phyloP scores from a whole-genome alignment of 805 yeast genomes.

The Millerago galiae region DNA sequence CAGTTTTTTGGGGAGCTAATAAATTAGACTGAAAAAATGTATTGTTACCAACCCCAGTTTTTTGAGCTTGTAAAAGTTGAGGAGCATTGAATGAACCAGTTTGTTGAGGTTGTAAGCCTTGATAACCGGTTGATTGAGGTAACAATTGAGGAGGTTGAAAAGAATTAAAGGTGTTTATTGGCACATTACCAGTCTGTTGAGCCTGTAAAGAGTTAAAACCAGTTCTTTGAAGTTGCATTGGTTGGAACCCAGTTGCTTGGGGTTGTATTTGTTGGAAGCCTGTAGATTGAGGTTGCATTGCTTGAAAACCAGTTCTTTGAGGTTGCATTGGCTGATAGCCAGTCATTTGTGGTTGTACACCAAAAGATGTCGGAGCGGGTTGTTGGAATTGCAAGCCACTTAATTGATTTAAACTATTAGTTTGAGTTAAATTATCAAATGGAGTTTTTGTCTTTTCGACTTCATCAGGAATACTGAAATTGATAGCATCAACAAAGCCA shows the following conservation, averaged over 20 bases:
- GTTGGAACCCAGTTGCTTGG: slow-evolving; percentile 27
- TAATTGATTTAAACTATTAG: slow-evolving; percentile 26
- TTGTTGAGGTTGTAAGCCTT: slow-evolving; percentile 23
- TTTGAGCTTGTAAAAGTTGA: slow-evolving; percentile 51
- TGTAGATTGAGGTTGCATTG: slow-evolving; percentile 27
- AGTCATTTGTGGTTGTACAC: slow-evolving; percentile 27
- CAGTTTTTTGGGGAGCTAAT: slow-evolving; percentile 24
- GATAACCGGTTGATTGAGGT: slow-evolving; percentile 32
- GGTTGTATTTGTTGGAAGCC: slow-evolving; percentile 27
- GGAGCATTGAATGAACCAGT: slow-evolving; percentile 25
- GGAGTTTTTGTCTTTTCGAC: slow-evolving; percentile 29
- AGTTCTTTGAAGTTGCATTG: slow-evolving; percentile 24
- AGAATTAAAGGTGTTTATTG: slow-evolving; percentile 26
- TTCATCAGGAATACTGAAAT: slow-evolving; percentile 64
- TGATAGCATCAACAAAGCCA: slow-evolving; percentile 85
- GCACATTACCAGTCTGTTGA: slow-evolving; percentile 23
- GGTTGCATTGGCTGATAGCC: slow-evolving; percentile 29
- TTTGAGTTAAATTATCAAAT: slow-evolving; percentile 30
- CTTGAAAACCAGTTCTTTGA: slow-evolving; percentile 23
- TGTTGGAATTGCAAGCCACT: slow-evolving; percentile 28
- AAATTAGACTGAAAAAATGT: slow-evolving; percentile 31
- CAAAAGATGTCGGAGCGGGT: slow-evolving; percentile 20
- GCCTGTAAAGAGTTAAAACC: slow-evolving; percentile 28
- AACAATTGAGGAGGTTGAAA: slow-evolving; percentile 40
- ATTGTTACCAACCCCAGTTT: slow-evolving; percentile 49